phyloP scores from a whole-genome alignment of 139 green algal genomes.

The Micromonas commoda region DNA sequence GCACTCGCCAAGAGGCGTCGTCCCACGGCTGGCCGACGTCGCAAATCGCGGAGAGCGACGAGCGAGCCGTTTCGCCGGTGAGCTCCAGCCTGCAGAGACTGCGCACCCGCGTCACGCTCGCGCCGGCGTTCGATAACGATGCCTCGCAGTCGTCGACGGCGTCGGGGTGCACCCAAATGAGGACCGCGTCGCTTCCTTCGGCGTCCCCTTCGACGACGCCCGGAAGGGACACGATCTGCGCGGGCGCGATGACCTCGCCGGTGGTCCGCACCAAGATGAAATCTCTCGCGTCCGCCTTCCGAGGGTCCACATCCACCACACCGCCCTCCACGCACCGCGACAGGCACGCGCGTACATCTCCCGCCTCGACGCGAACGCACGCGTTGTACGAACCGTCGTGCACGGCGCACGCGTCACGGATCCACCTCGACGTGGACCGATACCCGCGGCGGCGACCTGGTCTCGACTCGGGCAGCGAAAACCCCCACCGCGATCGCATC shows the following conservation, averaged over 20 bases:
- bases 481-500: background rate
- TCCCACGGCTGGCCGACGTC: background rate
- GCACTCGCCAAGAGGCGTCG: background rate
- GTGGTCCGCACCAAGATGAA: no score
- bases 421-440: background rate
- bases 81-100: background rate
- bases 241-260: no score
- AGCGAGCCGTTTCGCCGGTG: background rate
- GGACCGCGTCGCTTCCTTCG: no score
- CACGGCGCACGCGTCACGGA: background rate
- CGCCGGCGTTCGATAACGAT: background rate
- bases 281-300: no score
- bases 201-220: no score
- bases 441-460: background rate
- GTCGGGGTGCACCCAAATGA: conserved; percentile 3
- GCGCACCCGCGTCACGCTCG: background rate
- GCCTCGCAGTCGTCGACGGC: background rate
- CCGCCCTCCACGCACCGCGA: no score
- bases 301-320: no score
- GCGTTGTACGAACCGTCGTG: conserved; percentile 7
- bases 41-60: background rate
- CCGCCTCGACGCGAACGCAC: no score
- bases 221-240: background rate
- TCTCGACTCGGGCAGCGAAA: background rate
- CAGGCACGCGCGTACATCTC: no score